phyloP scores from a whole-genome alignment of 148 eudicot genomes.

The Mesembryanthemum crystallinum region DNA sequence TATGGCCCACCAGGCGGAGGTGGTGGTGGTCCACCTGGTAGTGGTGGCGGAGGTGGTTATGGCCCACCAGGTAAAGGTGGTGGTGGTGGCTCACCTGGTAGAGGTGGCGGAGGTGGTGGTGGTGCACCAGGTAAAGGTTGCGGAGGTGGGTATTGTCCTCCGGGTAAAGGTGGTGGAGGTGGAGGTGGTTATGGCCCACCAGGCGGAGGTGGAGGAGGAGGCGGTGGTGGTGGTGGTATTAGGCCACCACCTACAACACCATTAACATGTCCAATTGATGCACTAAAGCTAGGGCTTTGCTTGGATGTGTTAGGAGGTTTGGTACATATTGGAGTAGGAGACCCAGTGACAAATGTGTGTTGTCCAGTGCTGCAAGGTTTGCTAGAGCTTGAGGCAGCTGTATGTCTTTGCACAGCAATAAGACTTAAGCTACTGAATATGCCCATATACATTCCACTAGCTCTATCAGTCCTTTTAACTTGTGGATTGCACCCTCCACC shows the following conservation, averaged over 20 bases:
- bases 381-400: constrained; percentile 86
- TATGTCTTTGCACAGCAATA: constrained; percentile 85
- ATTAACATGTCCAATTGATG: constrained; percentile 71
- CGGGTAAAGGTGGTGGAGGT: constrained; percentile 32
- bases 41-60: constrained; percentile 28
- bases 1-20: constrained; percentile 24
- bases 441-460: constrained; percentile 66
- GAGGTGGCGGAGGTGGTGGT: constrained; percentile 27
- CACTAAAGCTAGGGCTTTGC: constrained; percentile 81
- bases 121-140: constrained; percentile 27
- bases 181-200: constrained; percentile 8
- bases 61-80: constrained; percentile 25
- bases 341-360: constrained; percentile 67
- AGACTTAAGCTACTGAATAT: constrained; percentile 81
- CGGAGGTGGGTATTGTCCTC: constrained; percentile 19
- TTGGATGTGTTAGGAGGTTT: constrained; percentile 83
- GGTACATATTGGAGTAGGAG: constrained; percentile 79
- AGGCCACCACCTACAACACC: constrained; percentile 36
- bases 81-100: constrained; percentile 15
- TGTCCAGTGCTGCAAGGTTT: constrained; percentile 87
- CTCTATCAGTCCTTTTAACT: constrained; percentile 64
- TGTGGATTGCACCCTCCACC: constrained; percentile 69
- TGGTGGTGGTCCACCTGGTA: constrained; percentile 19
- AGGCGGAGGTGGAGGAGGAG: constrained; percentile 31
- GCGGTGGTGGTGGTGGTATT: constrained; percentile 8